Conservation (phyloP, 1,284 basidiomycete species). For the Ganoderma sinense region DNA sequence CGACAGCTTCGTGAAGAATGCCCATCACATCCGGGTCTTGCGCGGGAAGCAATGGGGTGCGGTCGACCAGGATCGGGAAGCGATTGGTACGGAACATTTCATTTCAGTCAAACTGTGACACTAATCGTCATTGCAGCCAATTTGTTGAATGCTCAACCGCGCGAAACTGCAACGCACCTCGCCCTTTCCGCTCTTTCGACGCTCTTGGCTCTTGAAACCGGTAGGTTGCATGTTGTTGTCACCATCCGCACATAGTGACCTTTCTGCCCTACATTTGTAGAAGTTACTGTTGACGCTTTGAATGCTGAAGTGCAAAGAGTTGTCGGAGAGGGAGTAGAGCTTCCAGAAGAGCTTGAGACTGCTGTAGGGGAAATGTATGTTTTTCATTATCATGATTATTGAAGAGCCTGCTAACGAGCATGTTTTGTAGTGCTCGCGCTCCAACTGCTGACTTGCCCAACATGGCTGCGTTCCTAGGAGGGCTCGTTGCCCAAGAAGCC, state of each 20-base stretch:
- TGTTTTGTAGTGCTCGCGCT: slow-evolving; percentile 68
- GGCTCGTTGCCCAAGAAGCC: slow-evolving; percentile 94
- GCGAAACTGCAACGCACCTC: slow-evolving; percentile 69
- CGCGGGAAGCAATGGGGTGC: slow-evolving; percentile 74
- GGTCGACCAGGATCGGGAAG: slow-evolving; percentile 59
- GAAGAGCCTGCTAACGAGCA: slow-evolving; percentile 12
- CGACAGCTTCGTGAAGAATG: slow-evolving; percentile 91
- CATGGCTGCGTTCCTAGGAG: slow-evolving; percentile 93
- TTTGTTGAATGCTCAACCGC: slow-evolving; percentile 46
- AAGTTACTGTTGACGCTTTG: slow-evolving; percentile 44
- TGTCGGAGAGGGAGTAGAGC: slow-evolving; percentile 47
- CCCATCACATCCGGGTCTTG: slow-evolving; percentile 83
- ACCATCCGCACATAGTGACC: neutral
- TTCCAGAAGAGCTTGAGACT: slow-evolving; percentile 69
- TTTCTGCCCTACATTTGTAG: slow-evolving; percentile 11
- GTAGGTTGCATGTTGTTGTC: slow-evolving; percentile 16
- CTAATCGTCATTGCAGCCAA: slow-evolving; percentile 24
- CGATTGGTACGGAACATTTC: slow-evolving; percentile 60
- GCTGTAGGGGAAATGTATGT: slow-evolving; percentile 85
- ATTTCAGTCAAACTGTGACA: neutral
- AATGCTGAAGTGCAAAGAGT: slow-evolving; percentile 41
- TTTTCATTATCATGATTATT: neutral
- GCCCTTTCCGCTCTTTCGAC: slow-evolving; percentile 67
- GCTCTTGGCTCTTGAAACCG: slow-evolving; percentile 37
- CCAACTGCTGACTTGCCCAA: slow-evolving; percentile 91